These are phyloP conservation scores for Akanthomyces muscarius DNA, from an alignment of 2,329 filamentous ascomycete genomes.

Conservation along the genomic window DNA sequence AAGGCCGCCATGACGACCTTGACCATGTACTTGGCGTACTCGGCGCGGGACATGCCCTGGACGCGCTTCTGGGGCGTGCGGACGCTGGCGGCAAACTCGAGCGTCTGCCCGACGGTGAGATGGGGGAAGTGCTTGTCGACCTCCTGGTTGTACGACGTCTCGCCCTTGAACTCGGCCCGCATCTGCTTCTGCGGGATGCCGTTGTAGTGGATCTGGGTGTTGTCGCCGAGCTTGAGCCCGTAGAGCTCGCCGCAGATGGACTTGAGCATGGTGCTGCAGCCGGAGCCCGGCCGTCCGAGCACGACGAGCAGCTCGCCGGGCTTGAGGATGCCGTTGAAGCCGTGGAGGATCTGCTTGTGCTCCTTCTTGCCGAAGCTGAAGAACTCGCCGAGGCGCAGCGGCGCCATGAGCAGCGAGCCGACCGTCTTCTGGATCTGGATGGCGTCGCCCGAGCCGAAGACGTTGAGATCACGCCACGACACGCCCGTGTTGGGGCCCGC, in stretches of 20 bases:
- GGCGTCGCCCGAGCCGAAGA: slow-evolving; percentile 63
- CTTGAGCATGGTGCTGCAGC: slow-evolving; percentile 62
- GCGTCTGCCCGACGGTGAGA: slow-evolving; percentile 69
- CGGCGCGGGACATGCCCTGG: slow-evolving; percentile 55
- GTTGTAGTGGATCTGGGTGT: slow-evolving; percentile 57
- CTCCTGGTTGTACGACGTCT: slow-evolving; percentile 73
- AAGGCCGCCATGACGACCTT: slow-evolving; percentile 68
- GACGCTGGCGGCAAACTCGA: slow-evolving; percentile 67
- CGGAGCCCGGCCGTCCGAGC: slow-evolving; percentile 61
- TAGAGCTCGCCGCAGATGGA: slow-evolving; percentile 57
- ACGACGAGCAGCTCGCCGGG: slow-evolving; percentile 66
- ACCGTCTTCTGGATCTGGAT: slow-evolving; percentile 68
- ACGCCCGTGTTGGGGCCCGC: slow-evolving; percentile 53
- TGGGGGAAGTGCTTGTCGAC: slow-evolving; percentile 72
- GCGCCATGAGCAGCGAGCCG: slow-evolving; percentile 52
- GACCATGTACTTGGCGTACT: slow-evolving; percentile 60
- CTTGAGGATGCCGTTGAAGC: slow-evolving; percentile 61
- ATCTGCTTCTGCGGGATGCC: slow-evolving; percentile 53
- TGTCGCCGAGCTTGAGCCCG: slow-evolving; percentile 49
- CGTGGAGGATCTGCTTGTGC: slow-evolving; percentile 57
- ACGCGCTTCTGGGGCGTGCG: slow-evolving; percentile 64
- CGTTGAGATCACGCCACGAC: slow-evolving; percentile 60
- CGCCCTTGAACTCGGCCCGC: slow-evolving; percentile 58
- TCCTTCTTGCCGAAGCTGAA: slow-evolving; percentile 44
- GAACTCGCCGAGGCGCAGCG: slow-evolving; percentile 53